Conservation (phyloP, 495 filamentous ascomycete genomes). For the Lepraria neglecta region DNA sequence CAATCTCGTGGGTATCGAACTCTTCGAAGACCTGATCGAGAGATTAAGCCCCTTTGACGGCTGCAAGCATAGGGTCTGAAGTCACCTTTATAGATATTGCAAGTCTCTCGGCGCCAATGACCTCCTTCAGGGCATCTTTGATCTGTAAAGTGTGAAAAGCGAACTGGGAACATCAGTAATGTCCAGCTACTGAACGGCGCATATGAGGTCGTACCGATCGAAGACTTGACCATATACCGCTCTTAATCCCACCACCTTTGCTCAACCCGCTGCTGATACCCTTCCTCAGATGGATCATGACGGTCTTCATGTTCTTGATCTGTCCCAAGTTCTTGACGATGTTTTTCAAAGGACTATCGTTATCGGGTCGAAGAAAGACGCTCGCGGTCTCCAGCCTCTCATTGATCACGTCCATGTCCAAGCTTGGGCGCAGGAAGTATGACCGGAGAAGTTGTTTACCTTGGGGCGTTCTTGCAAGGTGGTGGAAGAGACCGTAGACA, state of each 20-base stretch:
- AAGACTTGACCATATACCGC: constrained; percentile 65
- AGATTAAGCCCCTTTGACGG: constrained; percentile 11
- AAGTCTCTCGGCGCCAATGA: constrained; percentile 50
- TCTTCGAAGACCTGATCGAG: constrained; percentile 34
- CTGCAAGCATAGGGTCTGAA: background rate
- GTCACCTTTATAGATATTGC: constrained; percentile 54
- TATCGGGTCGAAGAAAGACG: constrained; percentile 64
- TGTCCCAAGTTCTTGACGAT: constrained; percentile 61
- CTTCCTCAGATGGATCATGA: constrained; percentile 66
- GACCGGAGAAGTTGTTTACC: constrained; percentile 70
- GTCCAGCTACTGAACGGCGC: background rate
- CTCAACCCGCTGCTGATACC: constrained; percentile 61
- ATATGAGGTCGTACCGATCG: constrained; percentile 37
- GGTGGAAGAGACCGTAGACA: constrained; percentile 74
- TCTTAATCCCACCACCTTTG: constrained; percentile 51
- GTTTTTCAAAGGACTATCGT: constrained; percentile 47
- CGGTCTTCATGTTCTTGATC: constrained; percentile 71
- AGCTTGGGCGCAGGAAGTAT: constrained; percentile 77
- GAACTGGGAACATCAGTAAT: constrained; percentile 41
- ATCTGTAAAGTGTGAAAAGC: constrained; percentile 63
- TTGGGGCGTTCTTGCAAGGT: constrained; percentile 73
- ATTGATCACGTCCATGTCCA: constrained; percentile 59
- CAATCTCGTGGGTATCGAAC: constrained; percentile 35
- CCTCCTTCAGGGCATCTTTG: constrained; percentile 55
- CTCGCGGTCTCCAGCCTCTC: constrained; percentile 66